These are phyloP conservation scores for Jamesozyma hellenica DNA, from an alignment of 805 yeast genomes.

Conservation along the genomic window DNA sequence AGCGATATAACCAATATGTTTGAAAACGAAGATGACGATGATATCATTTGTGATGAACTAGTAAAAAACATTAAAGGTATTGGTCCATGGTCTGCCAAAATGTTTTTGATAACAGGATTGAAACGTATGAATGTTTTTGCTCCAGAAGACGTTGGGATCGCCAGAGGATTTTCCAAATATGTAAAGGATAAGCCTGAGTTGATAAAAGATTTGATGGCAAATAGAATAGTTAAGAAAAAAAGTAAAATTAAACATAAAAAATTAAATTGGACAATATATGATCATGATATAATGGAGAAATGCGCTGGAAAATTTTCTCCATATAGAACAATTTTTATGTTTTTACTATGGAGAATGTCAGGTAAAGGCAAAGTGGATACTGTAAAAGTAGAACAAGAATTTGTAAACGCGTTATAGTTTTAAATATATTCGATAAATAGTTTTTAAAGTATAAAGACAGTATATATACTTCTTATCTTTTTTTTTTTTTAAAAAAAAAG, in stretches of 20 bases:
- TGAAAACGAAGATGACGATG: slow-evolving; percentile 27
- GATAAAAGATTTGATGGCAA: slow-evolving; percentile 35
- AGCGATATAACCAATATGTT: slow-evolving; percentile 33
- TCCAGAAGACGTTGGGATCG: slow-evolving; percentile 72
- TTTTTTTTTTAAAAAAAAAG: neutral
- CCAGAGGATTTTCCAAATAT: slow-evolving; percentile 67
- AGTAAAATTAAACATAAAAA: slow-evolving; percentile 34
- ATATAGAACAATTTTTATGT: slow-evolving; percentile 55
- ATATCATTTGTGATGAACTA: slow-evolving; percentile 36
- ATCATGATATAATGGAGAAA: slow-evolving; percentile 46
- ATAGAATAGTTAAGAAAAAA: slow-evolving; percentile 30
- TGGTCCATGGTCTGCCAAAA: slow-evolving; percentile 81
- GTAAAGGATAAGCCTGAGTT: slow-evolving; percentile 44
- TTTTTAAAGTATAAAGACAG: slow-evolving; percentile 2
- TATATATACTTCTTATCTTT: neutral
- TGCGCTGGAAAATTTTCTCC: slow-evolving; percentile 57
- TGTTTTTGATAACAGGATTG: slow-evolving; percentile 70
- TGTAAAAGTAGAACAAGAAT: slow-evolving; percentile 21
- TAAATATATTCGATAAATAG: neutral
- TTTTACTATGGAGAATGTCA: slow-evolving; percentile 64
- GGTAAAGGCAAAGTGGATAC: slow-evolving; percentile 41
- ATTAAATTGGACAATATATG: slow-evolving; percentile 57
- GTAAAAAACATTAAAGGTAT: slow-evolving; percentile 52
- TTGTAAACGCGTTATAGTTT: slow-evolving; percentile 3
- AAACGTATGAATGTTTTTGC: slow-evolving; percentile 63